Conservation (phyloP, 352 stramenopile genomes). For the Phytophthora sojae region DNA sequence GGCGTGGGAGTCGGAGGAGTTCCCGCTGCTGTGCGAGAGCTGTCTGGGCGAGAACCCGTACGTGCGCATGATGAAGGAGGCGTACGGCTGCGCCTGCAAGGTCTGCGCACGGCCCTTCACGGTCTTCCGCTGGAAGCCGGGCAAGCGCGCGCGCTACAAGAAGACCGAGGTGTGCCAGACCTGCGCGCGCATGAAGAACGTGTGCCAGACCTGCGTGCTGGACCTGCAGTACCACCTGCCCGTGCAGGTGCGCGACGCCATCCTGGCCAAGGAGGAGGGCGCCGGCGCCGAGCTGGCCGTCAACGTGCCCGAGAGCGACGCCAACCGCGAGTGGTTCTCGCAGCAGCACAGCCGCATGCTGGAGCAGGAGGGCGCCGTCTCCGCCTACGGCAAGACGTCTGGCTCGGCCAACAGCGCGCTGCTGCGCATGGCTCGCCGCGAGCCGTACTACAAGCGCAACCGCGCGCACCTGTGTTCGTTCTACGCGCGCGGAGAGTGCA, state of each 20-base stretch:
- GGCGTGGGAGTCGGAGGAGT: slow-evolving; percentile 94
- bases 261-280: slow-evolving; percentile 67
- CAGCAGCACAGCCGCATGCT: slow-evolving; percentile 93
- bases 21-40: slow-evolving; percentile 98
- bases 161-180: slow-evolving; percentile 98
- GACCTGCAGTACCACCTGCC: slow-evolving; percentile 98
- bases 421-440: slow-evolving; percentile 83
- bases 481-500: slow-evolving; percentile 95
- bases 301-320: slow-evolving; percentile 92
- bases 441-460: slow-evolving; percentile 94
- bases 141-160: slow-evolving; percentile 97
- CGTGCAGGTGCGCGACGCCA: slow-evolving; percentile 94
- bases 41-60: slow-evolving; percentile 99
- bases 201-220: slow-evolving; percentile 99
- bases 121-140: slow-evolving; percentile 98
- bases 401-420: slow-evolving; percentile 75
- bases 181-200: slow-evolving; percentile 99
- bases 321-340: slow-evolving; percentile 96
- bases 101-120: slow-evolving; percentile 98
- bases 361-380: slow-evolving; percentile 89
- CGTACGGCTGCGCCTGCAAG: slow-evolving; percentile 97
- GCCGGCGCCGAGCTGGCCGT: slow-evolving; percentile 45
- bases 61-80: slow-evolving; percentile 99
- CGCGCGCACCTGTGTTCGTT: slow-evolving; percentile 95
- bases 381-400: slow-evolving; percentile 85